Evolutionary conservation across 345 rosid genomes (phyloP), one percentile per base, ranked within the genome.

Genomic region (Gossypium stocksii): DNA sequence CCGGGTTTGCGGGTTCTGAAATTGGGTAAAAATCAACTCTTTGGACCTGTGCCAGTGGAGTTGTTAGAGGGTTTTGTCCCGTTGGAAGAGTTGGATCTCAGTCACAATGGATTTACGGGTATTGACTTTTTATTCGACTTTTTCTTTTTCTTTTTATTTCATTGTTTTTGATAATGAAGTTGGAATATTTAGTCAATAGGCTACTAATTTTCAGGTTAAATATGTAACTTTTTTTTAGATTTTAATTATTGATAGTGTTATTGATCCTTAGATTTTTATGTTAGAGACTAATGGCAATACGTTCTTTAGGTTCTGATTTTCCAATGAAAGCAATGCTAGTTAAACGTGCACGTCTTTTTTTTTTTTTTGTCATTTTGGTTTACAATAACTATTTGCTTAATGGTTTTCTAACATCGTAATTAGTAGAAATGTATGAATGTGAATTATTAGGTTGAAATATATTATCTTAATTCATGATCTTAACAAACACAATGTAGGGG

Each of bases 71-170:
- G 89, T 49, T 76, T 80, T 65, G 79, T 86, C 66, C 89, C 89
- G 0, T 20, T 92, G 80, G 85, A 43, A 60, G 97, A 89, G 82
- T 59, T 94, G 87, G 98, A 94, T 92, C 97, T 94, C 79, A 88
- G 97, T 69, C 77, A 79, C 83, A 94, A 92, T 79, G 93, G 89
- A 63, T 92, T 94, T 77, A 91, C 97, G 76, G 97, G 98, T 57
- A 75, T 43, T 44, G 59, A 60, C 34, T 73, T 73, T 29, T 60
- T 48, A 14, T 68, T 34, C 48, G 71, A 67, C 57, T 48, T 72
- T 52, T 15, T 22, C 38, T 49, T 58, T 43, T 16, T 45, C 53
- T 59, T 5, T 45, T 44, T 27, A 13, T 13, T 59, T 59, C 15
- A 15, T 0, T 20, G 7, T 61, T 38, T 61, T 61, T 29, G 25